phyloP scores from a whole-genome alignment of 1,139 yeast genomes.

The Taphrina deformans region DNA sequence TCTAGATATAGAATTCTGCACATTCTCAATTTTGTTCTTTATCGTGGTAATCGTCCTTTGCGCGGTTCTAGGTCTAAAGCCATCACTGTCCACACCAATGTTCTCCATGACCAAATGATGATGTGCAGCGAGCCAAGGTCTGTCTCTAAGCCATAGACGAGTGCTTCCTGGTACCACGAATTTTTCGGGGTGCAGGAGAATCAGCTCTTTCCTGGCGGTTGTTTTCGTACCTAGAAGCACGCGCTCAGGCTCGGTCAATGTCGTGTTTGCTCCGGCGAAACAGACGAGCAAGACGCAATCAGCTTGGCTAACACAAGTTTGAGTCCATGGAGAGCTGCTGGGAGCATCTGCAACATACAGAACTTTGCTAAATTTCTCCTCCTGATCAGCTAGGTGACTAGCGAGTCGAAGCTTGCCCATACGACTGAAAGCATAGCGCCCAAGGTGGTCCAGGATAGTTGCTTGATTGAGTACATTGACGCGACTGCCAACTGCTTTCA shows the following conservation, averaged over 20 bases:
- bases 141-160: constrained; percentile 73
- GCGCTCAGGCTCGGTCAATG: constrained; percentile 82
- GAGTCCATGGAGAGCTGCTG: constrained; percentile 83
- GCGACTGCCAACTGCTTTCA: constrained; percentile 50
- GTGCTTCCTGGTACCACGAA: constrained; percentile 84
- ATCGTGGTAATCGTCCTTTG: constrained; percentile 36
- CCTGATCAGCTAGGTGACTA: constrained; percentile 87
- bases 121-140: constrained; percentile 90
- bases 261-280: constrained; percentile 59
- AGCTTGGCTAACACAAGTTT: constrained; percentile 90
- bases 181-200: constrained; percentile 79
- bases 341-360: constrained; percentile 81
- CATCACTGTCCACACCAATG: constrained; percentile 2
- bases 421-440: constrained; percentile 90
- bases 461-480: constrained; percentile 83
- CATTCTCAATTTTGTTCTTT: constrained; percentile 44
- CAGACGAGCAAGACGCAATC: constrained; percentile 69
- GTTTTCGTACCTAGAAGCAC: constrained; percentile 72
- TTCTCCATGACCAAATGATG: constrained; percentile 68
- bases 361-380: constrained; percentile 82
- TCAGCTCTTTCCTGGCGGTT: constrained; percentile 83
- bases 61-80: constrained; percentile 27
- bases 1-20: constrained; percentile 46
- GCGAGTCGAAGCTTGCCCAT: constrained; percentile 79
- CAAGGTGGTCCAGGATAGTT: constrained; percentile 73